Conservation (phyloP, 2,329 filamentous ascomycete species). For the Parastagonospora nodorum region DNA sequence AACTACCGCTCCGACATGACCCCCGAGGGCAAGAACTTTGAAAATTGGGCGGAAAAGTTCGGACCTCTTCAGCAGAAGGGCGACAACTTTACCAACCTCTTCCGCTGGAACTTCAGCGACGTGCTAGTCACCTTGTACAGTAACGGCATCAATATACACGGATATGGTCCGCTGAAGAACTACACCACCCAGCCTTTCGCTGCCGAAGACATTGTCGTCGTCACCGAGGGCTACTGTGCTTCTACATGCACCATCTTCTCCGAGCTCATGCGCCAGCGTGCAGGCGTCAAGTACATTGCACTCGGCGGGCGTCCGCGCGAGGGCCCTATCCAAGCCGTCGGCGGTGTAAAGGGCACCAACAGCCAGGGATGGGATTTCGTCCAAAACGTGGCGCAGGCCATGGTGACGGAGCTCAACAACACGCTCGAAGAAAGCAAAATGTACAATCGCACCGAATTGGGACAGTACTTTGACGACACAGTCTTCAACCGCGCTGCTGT, state of each 20-base stretch:
- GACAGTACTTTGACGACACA: constrained; percentile 36
- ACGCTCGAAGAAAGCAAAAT: constrained; percentile 30
- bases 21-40: constrained; percentile 56
- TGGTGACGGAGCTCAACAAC: constrained; percentile 26
- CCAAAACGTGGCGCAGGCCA: constrained; percentile 29
- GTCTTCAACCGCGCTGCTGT: constrained; percentile 36
- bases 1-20: constrained; percentile 55
- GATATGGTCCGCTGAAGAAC: constrained; percentile 44
- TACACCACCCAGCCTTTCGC: constrained; percentile 59
- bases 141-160: constrained; percentile 41
- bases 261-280: constrained; percentile 58
- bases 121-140: constrained; percentile 44
- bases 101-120: constrained; percentile 57
- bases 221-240: constrained; percentile 59
- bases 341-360: constrained; percentile 67
- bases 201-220: constrained; percentile 62
- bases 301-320: constrained; percentile 64
- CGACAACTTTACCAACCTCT: constrained; percentile 63
- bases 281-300: constrained; percentile 61
- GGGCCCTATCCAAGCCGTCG: constrained; percentile 59
- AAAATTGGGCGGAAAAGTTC: constrained; percentile 54
- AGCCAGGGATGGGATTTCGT: constrained; percentile 40
- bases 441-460: constrained; percentile 38
- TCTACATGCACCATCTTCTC: constrained; percentile 66
- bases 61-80: constrained; percentile 50